phyloP scores from a whole-genome alignment of 2,329 filamentous ascomycete species.

The Colletotrichum brevisporum region DNA sequence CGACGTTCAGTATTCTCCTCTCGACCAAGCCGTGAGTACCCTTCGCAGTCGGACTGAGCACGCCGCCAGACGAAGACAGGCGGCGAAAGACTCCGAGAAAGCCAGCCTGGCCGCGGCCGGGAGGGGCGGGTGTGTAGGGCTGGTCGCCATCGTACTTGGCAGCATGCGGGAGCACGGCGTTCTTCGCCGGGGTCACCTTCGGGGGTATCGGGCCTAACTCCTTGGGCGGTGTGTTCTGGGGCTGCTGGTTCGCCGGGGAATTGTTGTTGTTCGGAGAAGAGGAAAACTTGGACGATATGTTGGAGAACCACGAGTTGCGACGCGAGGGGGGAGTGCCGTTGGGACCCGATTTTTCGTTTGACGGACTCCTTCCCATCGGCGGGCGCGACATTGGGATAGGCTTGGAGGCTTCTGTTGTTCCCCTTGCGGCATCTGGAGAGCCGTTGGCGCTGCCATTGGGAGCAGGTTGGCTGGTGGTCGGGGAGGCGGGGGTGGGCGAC shows the following conservation, averaged over 20 bases:
- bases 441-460: slow-evolving; percentile 31
- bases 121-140: slow-evolving; percentile 82
- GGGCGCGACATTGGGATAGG: slow-evolving; percentile 49
- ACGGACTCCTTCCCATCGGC: slow-evolving; percentile 48
- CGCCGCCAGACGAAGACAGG: slow-evolving; percentile 77
- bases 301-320: slow-evolving; percentile 92
- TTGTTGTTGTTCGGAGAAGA: slow-evolving; percentile 61
- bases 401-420: slow-evolving; percentile 42
- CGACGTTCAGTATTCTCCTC: slow-evolving; percentile 86
- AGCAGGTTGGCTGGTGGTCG: slow-evolving; percentile 23
- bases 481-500: slow-evolving; percentile 21
- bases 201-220: slow-evolving; percentile 51
- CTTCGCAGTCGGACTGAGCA: slow-evolving; percentile 62
- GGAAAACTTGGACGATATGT: slow-evolving; percentile 92
- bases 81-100: slow-evolving; percentile 88
- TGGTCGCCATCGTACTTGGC: slow-evolving; percentile 70
- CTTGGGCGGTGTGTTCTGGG: slow-evolving; percentile 51
- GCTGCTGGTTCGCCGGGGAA: slow-evolving; percentile 51
- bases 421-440: slow-evolving; percentile 25
- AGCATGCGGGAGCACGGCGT: slow-evolving; percentile 72
- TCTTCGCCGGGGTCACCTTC: slow-evolving; percentile 65
- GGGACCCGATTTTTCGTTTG: slow-evolving; percentile 49
- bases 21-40: slow-evolving; percentile 79
- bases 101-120: slow-evolving; percentile 76
- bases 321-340: slow-evolving; percentile 59